Conservation (phyloP, 306 rosid genomes). For the Acmispon strigosus region DNA sequence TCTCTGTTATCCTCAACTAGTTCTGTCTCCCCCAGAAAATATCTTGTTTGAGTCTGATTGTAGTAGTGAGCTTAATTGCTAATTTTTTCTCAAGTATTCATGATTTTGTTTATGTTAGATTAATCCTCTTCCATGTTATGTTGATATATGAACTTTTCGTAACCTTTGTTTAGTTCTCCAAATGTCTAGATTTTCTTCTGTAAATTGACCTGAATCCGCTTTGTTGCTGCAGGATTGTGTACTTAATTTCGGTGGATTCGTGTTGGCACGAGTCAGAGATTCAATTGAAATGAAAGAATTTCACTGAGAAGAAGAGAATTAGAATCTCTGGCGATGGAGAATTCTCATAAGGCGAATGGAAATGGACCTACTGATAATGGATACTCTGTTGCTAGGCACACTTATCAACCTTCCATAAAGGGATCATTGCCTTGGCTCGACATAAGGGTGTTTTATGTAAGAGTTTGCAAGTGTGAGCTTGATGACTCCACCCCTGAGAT, state of each 20-base stretch:
- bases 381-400: conserved; percentile 37
- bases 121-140: not conserved
- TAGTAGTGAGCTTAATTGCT: not conserved
- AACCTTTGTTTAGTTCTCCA: conserved; percentile 3
- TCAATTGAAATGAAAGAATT: conserved; percentile 24
- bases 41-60: not conserved
- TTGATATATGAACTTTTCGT: conserved; percentile 1
- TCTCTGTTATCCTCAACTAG: conserved; percentile 1
- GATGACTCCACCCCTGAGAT: conserved; percentile 58
- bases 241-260: conserved; percentile 21
- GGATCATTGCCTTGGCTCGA: conserved; percentile 69
- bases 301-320: conserved; percentile 18
- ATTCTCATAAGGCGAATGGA: conserved; percentile 39
- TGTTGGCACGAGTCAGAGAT: conserved; percentile 17
- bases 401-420: conserved; percentile 44
- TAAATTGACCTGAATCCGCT: conserved; percentile 16
- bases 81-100: not conserved
- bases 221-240: conserved; percentile 29
- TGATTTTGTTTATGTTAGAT: conserved; percentile 11
- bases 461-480: conserved; percentile 69
- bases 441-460: conserved; percentile 60
- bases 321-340: conserved; percentile 41
- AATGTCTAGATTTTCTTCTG: conserved; percentile 5
- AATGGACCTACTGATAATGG: conserved; percentile 46
- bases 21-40: not conserved